Conservation (phyloP, 257 asterid species). For the Solanum corneliomulleri region DNA sequence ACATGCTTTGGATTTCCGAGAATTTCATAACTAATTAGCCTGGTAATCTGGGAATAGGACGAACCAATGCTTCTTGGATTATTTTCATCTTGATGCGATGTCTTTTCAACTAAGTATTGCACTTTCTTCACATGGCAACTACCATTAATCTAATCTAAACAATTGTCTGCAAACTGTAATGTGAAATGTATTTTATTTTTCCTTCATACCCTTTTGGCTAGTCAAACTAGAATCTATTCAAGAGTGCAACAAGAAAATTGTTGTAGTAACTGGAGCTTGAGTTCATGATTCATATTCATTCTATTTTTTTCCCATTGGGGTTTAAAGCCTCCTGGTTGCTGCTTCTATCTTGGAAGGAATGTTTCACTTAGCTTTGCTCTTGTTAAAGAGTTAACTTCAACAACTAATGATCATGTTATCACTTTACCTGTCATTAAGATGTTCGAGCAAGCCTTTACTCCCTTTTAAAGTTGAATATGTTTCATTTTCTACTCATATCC, state of each 20-base stretch:
- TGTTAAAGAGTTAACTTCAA: neutral
- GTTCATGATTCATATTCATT: neutral
- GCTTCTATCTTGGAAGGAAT: neutral
- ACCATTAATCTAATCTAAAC: neutral
- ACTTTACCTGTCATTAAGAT: neutral
- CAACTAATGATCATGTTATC: neutral
- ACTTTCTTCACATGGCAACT: neutral
- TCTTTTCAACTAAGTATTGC: neutral
- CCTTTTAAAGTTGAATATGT: neutral
- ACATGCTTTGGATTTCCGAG: neutral
- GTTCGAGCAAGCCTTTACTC: neutral
- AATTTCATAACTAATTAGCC: neutral
- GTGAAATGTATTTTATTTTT: neutral
- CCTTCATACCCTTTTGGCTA: neutral
- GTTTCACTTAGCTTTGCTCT: neutral
- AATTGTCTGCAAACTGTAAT: neutral
- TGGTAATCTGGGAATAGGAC: neutral
- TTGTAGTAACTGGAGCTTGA: neutral
- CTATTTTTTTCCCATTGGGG: neutral
- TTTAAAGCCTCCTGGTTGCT: neutral
- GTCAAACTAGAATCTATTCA: neutral
- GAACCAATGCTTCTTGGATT: neutral
- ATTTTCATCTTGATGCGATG: neutral
- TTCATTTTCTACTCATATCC: neutral
- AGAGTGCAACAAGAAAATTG: neutral